Base-by-base conservation (phyloP, 371 early-diverging fungal genomes). In the Nematocida parisii region DNA sequence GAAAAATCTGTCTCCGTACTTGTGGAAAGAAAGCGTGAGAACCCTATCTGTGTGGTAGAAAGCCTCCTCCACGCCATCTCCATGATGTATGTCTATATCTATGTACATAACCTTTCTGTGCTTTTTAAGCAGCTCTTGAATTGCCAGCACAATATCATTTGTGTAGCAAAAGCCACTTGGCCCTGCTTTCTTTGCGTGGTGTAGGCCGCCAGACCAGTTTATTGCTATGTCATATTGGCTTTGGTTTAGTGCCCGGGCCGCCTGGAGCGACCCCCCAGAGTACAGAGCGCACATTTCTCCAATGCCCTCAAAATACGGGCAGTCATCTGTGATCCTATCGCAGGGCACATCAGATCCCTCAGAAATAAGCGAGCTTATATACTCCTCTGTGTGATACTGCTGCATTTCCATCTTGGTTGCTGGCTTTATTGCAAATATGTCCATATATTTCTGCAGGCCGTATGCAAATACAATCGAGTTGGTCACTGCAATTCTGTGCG, bases 31-130 rank as follows among this genome's bases (percentile, higher is more conserved):
- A 18, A 93, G 92, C 0, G 98, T 95, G 95, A 97, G 94, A 54
- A 98, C 99, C 64, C 99, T 90, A 85, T 97, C 97, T 5, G 96
- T 94, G 11, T 93, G 92, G 85, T 95, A 97, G 87, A 98, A 98
- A 1, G 99, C 99, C 87, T 98, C 99, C 58, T 88, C 88, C 56
- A 98, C 99, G 52, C 98, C 99, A 85, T 97, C 99, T 9, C 99
- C 99, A 86, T 98, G 98, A 86, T 98, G 99, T 40, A 96, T 92
- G 84, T 98, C 99, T 84, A 96, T 96, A 87, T 98, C 99, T 82
- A 98, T 91, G 88, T 98, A 98, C 44, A 98, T 87, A 11, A 98
- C 97, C 62, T 97, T 91, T 70, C 91, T 91, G 87, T 97, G 92
- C 84, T 91, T 91, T 88, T 91, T 89, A 81, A 98, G 86, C 62